A percentile compares a stretch with the other conserved stretches of the same genome.
Conservation (phyloP, 2,329 filamentous ascomycete species). For the Lasiodiplodia sp. region DNA sequence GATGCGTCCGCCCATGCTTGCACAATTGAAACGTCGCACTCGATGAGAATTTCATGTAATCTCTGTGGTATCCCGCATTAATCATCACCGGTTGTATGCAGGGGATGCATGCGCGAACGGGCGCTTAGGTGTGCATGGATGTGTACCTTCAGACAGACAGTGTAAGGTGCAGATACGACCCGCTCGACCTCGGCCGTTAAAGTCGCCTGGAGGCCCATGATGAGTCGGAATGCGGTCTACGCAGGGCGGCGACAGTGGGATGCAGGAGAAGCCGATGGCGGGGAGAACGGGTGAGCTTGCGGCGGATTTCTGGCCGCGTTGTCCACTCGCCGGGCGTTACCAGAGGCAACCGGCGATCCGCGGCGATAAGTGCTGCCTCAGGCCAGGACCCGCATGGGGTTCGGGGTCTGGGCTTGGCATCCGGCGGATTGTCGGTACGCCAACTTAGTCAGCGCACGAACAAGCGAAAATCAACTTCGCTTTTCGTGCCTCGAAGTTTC, state of each 20-base stretch:
- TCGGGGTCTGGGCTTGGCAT: too few species aligned
- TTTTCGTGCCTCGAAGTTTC: constrained; percentile 31
- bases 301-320: constrained; percentile 8
- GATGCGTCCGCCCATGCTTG: constrained; percentile 55
- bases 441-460: constrained; percentile 30
- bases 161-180: constrained; percentile 57
- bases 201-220: constrained; percentile 27
- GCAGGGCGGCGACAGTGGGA: neutral
- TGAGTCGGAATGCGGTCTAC: constrained; percentile 11
- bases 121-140: constrained; percentile 34
- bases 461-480: constrained; percentile 30
- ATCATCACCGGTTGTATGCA: neutral
- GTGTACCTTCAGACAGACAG: constrained; percentile 57
- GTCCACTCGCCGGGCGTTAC: constrained; percentile 13
- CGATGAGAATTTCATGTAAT: constrained; percentile 45
- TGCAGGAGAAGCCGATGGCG: constrained; percentile 12
- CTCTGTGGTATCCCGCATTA: constrained; percentile 37
- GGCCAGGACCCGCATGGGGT: neutral
- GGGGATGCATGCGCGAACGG: neutral
- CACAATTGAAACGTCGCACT: constrained; percentile 46
- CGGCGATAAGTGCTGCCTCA: constrained; percentile 2
- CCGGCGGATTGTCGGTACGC: constrained; percentile 23
- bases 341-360: constrained; percentile 21
- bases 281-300: constrained; percentile 8
- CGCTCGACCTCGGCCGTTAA: constrained; percentile 55